Base-by-base conservation (phyloP, 2,329 filamentous ascomycete species). In the Zasmidium angulare region DNA sequence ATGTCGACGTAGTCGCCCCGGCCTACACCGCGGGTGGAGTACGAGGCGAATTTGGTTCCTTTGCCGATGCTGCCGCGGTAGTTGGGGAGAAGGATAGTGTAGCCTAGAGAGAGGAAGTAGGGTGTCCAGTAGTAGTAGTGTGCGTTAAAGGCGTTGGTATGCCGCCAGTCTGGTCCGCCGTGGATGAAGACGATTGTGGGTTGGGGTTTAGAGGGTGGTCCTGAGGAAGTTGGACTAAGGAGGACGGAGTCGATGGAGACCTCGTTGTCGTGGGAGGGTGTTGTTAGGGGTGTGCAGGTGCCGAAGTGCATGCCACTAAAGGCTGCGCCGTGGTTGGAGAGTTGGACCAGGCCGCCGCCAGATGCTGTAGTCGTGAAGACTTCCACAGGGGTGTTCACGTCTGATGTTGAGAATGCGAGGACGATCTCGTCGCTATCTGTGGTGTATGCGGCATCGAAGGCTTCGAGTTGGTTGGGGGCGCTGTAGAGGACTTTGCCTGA, bases 1-100 rank as follows among this genome's bases (percentile, higher is more conserved):
- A 78, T 60, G 55, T 79, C 77, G 3, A 66, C 65, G 52, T 78
- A 73, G 60, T 78, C 77, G 7, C 69, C 63, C 21, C 67, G 67
- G 0, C 76, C 77, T 17, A 71, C 63, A 1, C 72, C 71, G 1
- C 67, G 66, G 2, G 58, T 43, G 4, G 66, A 69, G 46, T 72
- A 73, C 0, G 62, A 60, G 1, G 74, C 74, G 43, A 73, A 78
- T 1, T 61, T 56, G 23, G 74, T 66, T 0, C 76, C 75, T 0
- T 70, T 70, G 0, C 70, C 71, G 12, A 58, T 66, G 20, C 71
- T 69, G 22, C 77, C 77, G 12, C 76, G 74, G 50, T 78, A 79
- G 55, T 78, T 75, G 0, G 72, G 68, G 1, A 71, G 63, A 2
- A 79, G 66, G n/a, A 78, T 53, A 0, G 68, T 72, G 46, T 76